Evolutionary conservation across 805 yeast species (phyloP).

Genomic region (Schwanniomyces vanrijiae): DNA sequence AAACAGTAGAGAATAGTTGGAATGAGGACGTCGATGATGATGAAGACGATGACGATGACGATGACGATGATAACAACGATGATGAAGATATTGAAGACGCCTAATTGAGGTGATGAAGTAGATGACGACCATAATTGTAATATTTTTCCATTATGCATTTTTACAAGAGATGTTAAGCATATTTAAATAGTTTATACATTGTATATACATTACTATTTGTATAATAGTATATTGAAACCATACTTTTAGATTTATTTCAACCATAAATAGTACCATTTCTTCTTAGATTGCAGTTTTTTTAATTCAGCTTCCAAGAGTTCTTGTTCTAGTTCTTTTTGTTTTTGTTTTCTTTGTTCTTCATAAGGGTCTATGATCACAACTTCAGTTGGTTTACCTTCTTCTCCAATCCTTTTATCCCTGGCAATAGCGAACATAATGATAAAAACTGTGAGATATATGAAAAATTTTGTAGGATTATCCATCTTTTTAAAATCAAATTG

Average conservation of each 20-base stretch:
- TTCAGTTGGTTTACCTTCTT: constrained; percentile 42
- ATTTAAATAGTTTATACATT: background rate
- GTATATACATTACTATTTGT: background rate
- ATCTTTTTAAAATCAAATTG: constrained; percentile 49
- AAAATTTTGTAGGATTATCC: constrained; percentile 57
- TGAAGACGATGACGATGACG: constrained; percentile 36
- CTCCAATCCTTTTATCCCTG: constrained; percentile 54
- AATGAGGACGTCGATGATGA: constrained; percentile 69
- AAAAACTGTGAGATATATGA: constrained; percentile 49
- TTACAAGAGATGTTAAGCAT: background rate
- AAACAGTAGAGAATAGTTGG: constrained; percentile 95
- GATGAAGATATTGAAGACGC: constrained; percentile 7
- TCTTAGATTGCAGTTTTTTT: constrained; percentile 7
- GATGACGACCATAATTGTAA: background rate
- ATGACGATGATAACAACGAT: constrained; percentile 15
- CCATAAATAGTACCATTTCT: constrained; percentile 56
- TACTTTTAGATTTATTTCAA: constrained; percentile 21
- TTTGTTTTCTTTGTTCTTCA: constrained; percentile 26
- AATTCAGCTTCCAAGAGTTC: constrained; percentile 7
- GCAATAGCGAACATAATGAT: constrained; percentile 52
- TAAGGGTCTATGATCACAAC: constrained; percentile 38
- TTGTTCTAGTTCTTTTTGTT: constrained; percentile 15
- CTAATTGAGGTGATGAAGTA: background rate
- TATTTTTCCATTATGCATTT: background rate
- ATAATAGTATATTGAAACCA: background rate